A percentile compares a stretch with the other conserved stretches of the same genome.
Conservation (phyloP, 2,329 filamentous ascomycete genomes). For the Herpotrichia juniperi region DNA sequence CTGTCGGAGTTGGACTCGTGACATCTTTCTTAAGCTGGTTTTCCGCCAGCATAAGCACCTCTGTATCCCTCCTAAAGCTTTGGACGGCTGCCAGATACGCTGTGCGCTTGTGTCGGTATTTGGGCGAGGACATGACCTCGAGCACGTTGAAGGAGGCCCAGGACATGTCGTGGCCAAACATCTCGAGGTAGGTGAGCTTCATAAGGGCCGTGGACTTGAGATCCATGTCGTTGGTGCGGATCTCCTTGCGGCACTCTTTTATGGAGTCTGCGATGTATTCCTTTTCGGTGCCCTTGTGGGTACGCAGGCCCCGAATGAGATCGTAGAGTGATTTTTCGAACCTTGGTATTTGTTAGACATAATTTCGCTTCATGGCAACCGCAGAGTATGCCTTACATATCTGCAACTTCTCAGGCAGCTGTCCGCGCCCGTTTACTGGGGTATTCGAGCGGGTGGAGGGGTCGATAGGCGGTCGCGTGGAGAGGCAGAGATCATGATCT, state of each 20-base stretch:
- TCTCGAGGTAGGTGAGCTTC: slow-evolving; percentile 96
- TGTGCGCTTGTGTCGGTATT: slow-evolving; percentile 93
- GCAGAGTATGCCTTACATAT: slow-evolving; percentile 25
- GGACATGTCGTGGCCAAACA: slow-evolving; percentile 99
- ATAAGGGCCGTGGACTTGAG: slow-evolving; percentile 94
- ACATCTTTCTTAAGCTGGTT: slow-evolving; percentile 97
- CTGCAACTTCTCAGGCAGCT: slow-evolving; percentile 20
- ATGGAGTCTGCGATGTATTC: slow-evolving; percentile 93
- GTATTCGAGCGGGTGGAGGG: slow-evolving; percentile 31
- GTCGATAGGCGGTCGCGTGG: slow-evolving; percentile 29
- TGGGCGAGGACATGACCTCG: slow-evolving; percentile 96
- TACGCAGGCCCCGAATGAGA: slow-evolving; percentile 94
- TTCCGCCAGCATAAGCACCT: slow-evolving; percentile 96
- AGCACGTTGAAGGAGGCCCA: slow-evolving; percentile 99
- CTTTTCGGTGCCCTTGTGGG: slow-evolving; percentile 93
- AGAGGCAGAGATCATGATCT: slow-evolving; percentile 42
- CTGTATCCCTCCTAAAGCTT: slow-evolving; percentile 93
- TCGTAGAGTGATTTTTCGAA: slow-evolving; percentile 99
- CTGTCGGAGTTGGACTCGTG: slow-evolving; percentile 71
- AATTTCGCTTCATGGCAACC: not conserved
- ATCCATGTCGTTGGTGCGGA: slow-evolving; percentile 94
- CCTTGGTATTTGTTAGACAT: slow-evolving; percentile 59
- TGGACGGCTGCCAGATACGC: slow-evolving; percentile 95
- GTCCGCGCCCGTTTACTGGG: slow-evolving; percentile 24
- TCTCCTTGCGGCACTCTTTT: slow-evolving; percentile 93